These are phyloP conservation scores for Martiniozyma asiatica DNA, from an alignment of 1,139 yeast genomes.

Conservation along the genomic window DNA sequence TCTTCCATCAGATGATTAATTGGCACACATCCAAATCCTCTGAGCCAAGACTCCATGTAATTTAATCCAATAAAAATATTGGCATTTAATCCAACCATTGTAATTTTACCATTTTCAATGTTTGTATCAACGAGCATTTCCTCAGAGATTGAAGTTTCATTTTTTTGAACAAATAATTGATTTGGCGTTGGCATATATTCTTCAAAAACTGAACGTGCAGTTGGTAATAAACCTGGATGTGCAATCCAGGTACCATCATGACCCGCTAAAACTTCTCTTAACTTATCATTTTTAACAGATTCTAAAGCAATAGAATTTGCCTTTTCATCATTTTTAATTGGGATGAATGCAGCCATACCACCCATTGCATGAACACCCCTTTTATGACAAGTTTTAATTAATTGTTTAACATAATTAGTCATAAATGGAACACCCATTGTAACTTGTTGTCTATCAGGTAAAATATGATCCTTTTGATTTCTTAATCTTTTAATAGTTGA, in stretches of 20 bases:
- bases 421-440: slow-evolving; percentile 73
- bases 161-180: slow-evolving; percentile 45
- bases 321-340: slow-evolving; percentile 52
- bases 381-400: slow-evolving; percentile 56
- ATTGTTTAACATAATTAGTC: slow-evolving; percentile 57
- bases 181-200: slow-evolving; percentile 76
- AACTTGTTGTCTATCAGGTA: slow-evolving; percentile 63
- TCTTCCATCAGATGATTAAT: slow-evolving; percentile 80
- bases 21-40: slow-evolving; percentile 77
- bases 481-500: slow-evolving; percentile 55
- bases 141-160: slow-evolving; percentile 30
- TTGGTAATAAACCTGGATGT: slow-evolving; percentile 72
- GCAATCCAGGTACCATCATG: slow-evolving; percentile 88
- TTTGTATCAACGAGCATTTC: slow-evolving; percentile 54
- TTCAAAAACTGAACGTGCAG: slow-evolving; percentile 60
- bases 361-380: slow-evolving; percentile 74
- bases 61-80: slow-evolving; percentile 66
- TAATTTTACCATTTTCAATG: slow-evolving; percentile 47
- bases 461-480: slow-evolving; percentile 43
- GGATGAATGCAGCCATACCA: slow-evolving; percentile 81
- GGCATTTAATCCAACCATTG: slow-evolving; percentile 57
- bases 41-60: slow-evolving; percentile 77
- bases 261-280: slow-evolving; percentile 63
- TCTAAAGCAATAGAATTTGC: slow-evolving; percentile 52
- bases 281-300: slow-evolving; percentile 56